Evolutionary conservation across 2,329 filamentous ascomycete species (phyloP), one percentile per base, ranked within the genome.

Genomic region (Monosporascus sp.): DNA sequence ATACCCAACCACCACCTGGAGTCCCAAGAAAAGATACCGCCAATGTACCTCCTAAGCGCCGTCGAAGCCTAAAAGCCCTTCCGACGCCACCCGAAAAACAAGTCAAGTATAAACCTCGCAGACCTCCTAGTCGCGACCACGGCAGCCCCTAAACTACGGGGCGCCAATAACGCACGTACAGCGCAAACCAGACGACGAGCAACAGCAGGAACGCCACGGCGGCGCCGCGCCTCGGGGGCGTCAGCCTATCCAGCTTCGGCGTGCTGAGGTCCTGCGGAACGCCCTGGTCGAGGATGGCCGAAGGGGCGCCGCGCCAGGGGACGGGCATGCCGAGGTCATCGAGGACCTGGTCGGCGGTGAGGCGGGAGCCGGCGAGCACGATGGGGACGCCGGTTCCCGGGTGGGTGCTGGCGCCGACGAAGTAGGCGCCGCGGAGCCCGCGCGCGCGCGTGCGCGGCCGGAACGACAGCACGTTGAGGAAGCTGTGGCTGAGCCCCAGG

Each of bases 331-430:
- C 53, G 19, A 66, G 50, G 49, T 74, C 72, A 6, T 59, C 64
- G 24, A 77, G 61, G 19, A 77, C 70, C 65, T 78, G 73, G 60
- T 76, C 74, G 1, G 71, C 61, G 11, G 74, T 76, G 53, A 90
- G 76, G 66, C 84, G 87, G 8, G 84, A 82, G 0, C 87, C 87
- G 0, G 86, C 86, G 9, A 90, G 71, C 26, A 86, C 84, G 52
- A 91, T 88, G 3, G 88, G 88, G 20, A 91, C 87, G 0, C 87
- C 87, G 0, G 87, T 90, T 1, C 88, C 88, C 0, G 88, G 87
- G 71, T 91, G 87, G 20, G 87, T 88, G 63, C 83, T 87, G 1
- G 87, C 87, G 36, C 87, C 87, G 0, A 90, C 88, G 64, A 91
- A 90, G 64, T 89, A 90, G 24, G 85, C 68, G 3, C 74, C 72